Conservation (phyloP, 495 filamentous ascomycete genomes). For the Neurospora tetraspora region DNA sequence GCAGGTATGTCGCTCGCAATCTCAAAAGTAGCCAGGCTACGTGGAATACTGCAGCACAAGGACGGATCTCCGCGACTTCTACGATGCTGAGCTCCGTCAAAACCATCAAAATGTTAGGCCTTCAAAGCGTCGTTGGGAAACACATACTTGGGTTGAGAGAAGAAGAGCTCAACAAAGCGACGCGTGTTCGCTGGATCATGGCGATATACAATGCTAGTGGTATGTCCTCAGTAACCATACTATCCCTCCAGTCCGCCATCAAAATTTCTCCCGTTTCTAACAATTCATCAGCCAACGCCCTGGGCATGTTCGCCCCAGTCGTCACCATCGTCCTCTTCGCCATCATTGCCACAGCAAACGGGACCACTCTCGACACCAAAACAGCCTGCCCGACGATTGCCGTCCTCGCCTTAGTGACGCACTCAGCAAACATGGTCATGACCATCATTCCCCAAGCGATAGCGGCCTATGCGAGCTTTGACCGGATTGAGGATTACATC, state of each 20-base stretch:
- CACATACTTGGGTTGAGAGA: constrained; percentile 43
- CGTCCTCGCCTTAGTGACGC: constrained; percentile 24
- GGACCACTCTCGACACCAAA: constrained; percentile 14
- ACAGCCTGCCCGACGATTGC: constrained; percentile 33
- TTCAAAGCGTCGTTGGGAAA: constrained; percentile 29
- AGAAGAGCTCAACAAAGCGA: constrained; percentile 46
- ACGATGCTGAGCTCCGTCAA: constrained; percentile 48
- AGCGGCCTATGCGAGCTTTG: constrained; percentile 21
- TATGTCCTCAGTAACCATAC: constrained; percentile 8
- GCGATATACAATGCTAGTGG: constrained; percentile 34
- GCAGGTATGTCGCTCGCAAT: constrained; percentile 36
- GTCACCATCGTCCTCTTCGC: constrained; percentile 30
- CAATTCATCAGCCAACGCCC: constrained; percentile 20
- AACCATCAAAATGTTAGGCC: constrained; percentile 52
- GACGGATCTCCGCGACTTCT: constrained; percentile 40
- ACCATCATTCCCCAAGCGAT: constrained; percentile 26
- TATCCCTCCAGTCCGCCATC: not conserved
- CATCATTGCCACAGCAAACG: constrained; percentile 12
- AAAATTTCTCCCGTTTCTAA: not conserved
- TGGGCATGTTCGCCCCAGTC: constrained; percentile 34
- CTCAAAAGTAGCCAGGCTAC: constrained; percentile 34
- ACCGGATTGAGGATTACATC: constrained; percentile 24
- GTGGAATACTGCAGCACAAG: constrained; percentile 45
- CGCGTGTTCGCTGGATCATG: constrained; percentile 39
- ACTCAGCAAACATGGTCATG: constrained; percentile 36